Conservation (phyloP, 179 eudicot species). For the Beta lomatogona region DNA sequence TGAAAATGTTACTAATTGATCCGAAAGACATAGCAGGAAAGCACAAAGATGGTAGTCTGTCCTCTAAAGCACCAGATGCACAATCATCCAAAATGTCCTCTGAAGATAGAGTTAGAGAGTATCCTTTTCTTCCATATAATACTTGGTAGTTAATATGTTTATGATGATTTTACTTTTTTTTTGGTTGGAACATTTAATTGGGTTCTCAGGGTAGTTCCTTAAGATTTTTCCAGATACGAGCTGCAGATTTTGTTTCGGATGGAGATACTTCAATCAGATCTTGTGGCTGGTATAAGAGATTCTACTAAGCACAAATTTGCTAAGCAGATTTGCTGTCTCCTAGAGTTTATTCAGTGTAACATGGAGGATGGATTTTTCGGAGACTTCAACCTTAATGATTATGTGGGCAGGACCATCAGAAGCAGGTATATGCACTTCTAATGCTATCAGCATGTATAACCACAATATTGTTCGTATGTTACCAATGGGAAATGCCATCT, state of each 20-base stretch:
- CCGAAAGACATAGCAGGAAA: constrained; percentile 65
- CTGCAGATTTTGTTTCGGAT: constrained; percentile 80
- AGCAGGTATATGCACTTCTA: constrained; percentile 51
- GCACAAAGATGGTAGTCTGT: constrained; percentile 33
- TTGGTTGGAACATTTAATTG: neutral
- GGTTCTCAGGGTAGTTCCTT: constrained; percentile 42
- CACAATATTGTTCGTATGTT: neutral
- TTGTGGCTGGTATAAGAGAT: constrained; percentile 46
- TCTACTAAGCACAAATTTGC: constrained; percentile 59
- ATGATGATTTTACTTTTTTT: neutral
- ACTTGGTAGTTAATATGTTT: neutral
- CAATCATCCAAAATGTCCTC: constrained; percentile 29
- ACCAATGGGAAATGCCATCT: neutral
- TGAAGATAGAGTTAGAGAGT: constrained; percentile 63
- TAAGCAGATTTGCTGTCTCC: constrained; percentile 73
- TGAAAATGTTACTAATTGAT: constrained; percentile 53
- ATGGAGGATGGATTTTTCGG: constrained; percentile 92
- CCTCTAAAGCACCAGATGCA: constrained; percentile 27
- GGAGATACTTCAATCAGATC: constrained; percentile 75
- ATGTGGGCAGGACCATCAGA: constrained; percentile 60
- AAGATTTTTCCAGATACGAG: constrained; percentile 60
- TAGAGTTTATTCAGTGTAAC: constrained; percentile 77
- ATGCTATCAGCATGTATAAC: neutral
- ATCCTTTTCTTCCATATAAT: constrained; percentile 52
- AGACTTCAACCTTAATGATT: constrained; percentile 67